These are phyloP conservation scores for Mercurialis annua DNA, from an alignment of 345 rosid species.

Conservation along the genomic window DNA sequence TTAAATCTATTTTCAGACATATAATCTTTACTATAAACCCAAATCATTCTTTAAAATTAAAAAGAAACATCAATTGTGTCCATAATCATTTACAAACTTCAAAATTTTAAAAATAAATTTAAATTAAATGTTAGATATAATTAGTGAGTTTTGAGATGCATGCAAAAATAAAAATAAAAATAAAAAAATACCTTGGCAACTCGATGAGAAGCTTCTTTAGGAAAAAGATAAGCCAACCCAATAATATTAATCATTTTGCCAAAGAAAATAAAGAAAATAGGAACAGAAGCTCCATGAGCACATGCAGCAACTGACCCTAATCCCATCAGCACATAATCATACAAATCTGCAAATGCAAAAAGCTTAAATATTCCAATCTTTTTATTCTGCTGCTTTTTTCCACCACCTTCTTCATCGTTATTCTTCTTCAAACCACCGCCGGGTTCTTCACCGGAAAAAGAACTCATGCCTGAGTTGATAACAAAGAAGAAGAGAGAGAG, in stretches of 20 bases:
- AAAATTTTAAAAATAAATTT: too few species aligned
- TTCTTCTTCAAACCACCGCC: slow-evolving; percentile 14
- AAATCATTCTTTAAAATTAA: too few species aligned
- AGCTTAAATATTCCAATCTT: slow-evolving; percentile 64
- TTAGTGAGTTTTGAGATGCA: background rate
- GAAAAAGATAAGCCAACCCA: slow-evolving; percentile 78
- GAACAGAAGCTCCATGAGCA: slow-evolving; percentile 89
- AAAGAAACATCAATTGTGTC: background rate
- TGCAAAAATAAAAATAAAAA: background rate
- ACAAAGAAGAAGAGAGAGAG: too few species aligned
- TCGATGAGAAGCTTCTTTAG: slow-evolving; percentile 70
- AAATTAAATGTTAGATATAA: too few species aligned
- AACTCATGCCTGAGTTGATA: background rate
- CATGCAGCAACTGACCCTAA: slow-evolving; percentile 89
- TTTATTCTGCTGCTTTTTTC: slow-evolving; percentile 22
- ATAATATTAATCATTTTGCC: slow-evolving; percentile 74
- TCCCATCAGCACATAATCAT: slow-evolving; percentile 70
- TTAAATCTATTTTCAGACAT: too few species aligned
- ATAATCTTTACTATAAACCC: too few species aligned
- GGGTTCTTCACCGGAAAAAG: slow-evolving; percentile 21
- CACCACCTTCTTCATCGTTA: slow-evolving; percentile 24
- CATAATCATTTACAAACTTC: too few species aligned
- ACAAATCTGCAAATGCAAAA: slow-evolving; percentile 77
- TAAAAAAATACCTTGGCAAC: slow-evolving; percentile 71
- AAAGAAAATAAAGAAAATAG: slow-evolving; percentile 86